phyloP scores from a whole-genome alignment of 805 yeast species.

The Wickerhamomyces mucosus region DNA sequence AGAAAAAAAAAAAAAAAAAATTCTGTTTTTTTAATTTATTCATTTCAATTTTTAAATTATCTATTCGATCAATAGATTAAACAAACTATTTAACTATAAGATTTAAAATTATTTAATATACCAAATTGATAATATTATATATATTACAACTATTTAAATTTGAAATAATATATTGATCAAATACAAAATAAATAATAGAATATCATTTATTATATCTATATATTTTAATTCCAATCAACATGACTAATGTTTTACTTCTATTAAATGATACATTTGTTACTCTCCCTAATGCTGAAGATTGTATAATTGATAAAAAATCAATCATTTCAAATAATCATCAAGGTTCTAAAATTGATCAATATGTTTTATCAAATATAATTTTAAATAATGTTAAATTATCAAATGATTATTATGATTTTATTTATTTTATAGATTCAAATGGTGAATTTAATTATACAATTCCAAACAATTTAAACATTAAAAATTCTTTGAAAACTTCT shows the following conservation, averaged over 20 bases:
- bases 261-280: constrained; percentile 18
- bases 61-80: no score
- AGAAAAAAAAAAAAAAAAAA: no score
- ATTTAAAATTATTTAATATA: no score
- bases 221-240: no score
- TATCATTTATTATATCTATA: no score
- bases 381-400: constrained; percentile 13
- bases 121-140: no score
- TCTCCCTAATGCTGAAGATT: constrained; percentile 13
- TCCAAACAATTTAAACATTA: constrained; percentile 18
- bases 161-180: no score
- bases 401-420: constrained; percentile 15
- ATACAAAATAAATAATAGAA: no score
- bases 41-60: no score
- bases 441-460: constrained; percentile 14
- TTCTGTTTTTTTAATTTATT: no score
- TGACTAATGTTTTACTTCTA: constrained; percentile 17
- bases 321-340: constrained; percentile 9
- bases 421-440: constrained; percentile 16
- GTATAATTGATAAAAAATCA: constrained; percentile 11
- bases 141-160: no score
- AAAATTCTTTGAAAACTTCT: constrained; percentile 10
- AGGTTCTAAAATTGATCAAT: constrained; percentile 14
- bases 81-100: no score
- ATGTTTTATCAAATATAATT: constrained; percentile 18